phyloP scores from a whole-genome alignment of 129 eudicot genomes.

The Artemisia tridentata region DNA sequence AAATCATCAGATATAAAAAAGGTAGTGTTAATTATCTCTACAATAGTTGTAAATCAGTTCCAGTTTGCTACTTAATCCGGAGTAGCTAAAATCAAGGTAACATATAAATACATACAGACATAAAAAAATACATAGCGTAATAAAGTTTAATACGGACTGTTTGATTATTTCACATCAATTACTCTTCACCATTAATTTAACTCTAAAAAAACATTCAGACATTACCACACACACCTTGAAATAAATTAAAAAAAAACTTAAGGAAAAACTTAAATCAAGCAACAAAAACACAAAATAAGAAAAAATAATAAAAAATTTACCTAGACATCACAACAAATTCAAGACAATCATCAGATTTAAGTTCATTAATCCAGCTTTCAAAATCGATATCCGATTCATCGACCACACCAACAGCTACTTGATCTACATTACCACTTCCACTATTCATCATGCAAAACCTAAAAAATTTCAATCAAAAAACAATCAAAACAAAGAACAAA shows the following conservation, averaged over 20 bases:
- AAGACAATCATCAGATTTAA: background rate
- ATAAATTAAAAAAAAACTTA: background rate
- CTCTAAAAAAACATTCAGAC: background rate
- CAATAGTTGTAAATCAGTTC: too few species aligned
- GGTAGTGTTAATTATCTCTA: too few species aligned
- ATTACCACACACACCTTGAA: background rate
- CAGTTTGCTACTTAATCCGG: background rate
- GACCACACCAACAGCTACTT: background rate
- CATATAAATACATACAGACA: background rate
- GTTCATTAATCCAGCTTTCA: background rate
- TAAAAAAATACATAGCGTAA: background rate
- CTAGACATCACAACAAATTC: background rate
- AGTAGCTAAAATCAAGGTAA: background rate
- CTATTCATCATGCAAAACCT: constrained; percentile 20
- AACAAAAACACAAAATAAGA: background rate
- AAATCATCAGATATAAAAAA: too few species aligned
- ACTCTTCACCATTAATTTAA: background rate
- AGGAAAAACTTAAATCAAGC: constrained; percentile 9
- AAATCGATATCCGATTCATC: background rate
- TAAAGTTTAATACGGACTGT: background rate
- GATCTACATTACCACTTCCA: background rate
- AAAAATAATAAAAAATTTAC: constrained; percentile 22
- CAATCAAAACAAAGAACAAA: too few species aligned
- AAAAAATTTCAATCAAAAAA: too few species aligned
- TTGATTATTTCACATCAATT: background rate